Percentiles rank a stretch among this genome's conserved stretches.
Evolutionary conservation across 2,329 filamentous ascomycete genomes (phyloP).

Genomic region (Neurospora sp.): DNA sequence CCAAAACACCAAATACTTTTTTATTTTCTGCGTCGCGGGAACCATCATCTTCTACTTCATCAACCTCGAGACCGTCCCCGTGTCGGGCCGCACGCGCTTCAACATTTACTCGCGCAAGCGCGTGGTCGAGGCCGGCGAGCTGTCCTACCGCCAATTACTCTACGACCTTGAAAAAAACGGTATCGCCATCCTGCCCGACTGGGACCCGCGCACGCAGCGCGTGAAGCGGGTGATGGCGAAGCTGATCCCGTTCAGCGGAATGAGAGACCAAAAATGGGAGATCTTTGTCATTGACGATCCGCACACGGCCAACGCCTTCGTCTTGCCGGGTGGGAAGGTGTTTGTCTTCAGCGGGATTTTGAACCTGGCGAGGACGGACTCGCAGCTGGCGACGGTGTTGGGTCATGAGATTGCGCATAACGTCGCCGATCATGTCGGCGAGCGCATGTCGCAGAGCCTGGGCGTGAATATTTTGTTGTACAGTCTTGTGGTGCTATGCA

Average conservation of each 20-base stretch:
- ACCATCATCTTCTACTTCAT: constrained; percentile 52
- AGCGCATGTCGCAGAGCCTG: constrained; percentile 47
- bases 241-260: constrained; percentile 57
- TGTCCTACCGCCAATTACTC: constrained; percentile 48
- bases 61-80: constrained; percentile 64
- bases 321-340: constrained; percentile 69
- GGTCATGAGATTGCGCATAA: constrained; percentile 76
- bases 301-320: constrained; percentile 56
- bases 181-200: constrained; percentile 45
- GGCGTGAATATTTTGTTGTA: constrained; percentile 43
- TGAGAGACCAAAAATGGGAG: constrained; percentile 54
- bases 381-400: constrained; percentile 64
- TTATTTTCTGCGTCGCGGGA: constrained; percentile 30
- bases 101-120: constrained; percentile 52
- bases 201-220: constrained; percentile 41
- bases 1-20: constrained; percentile 30
- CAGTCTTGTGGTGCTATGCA: constrained; percentile 39
- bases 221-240: constrained; percentile 57
- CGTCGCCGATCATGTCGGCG: constrained; percentile 57
- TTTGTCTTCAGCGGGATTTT: constrained; percentile 71
- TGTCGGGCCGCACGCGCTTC: constrained; percentile 63
- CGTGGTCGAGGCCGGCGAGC: constrained; percentile 43
- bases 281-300: constrained; percentile 64
- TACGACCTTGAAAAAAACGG: constrained; percentile 41
- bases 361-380: constrained; percentile 54